phyloP scores from a whole-genome alignment of 805 yeast genomes.

The Teunomyces pallodes region DNA sequence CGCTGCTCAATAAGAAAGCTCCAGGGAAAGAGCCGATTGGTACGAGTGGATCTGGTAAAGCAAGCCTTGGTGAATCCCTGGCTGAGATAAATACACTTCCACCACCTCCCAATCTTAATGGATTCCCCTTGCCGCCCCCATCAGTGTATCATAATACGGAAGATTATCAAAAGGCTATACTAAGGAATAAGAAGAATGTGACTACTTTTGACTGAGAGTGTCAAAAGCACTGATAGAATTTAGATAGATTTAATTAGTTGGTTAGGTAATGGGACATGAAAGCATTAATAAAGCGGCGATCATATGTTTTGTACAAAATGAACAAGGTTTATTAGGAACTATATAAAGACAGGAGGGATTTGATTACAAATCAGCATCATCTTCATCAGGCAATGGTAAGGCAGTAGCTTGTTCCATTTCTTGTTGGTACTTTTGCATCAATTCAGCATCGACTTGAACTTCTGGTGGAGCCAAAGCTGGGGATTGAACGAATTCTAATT shows the following conservation, averaged over 20 bases:
- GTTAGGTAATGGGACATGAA: too few species aligned
- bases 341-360: neutral
- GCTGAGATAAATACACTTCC: constrained; percentile 13
- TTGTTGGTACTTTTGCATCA: constrained; percentile 98
- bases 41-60: neutral
- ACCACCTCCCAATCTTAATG: constrained; percentile 32
- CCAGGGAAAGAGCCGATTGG: constrained; percentile 17
- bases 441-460: constrained; percentile 92
- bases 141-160: constrained; percentile 19
- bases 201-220: neutral
- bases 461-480: constrained; percentile 99
- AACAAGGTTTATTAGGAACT: constrained; percentile 3
- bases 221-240: too few species aligned
- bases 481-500: constrained; percentile 96
- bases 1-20: constrained; percentile 31
- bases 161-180: constrained; percentile 22
- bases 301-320: neutral
- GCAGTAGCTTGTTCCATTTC: constrained; percentile 99
- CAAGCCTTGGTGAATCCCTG: neutral
- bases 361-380: constrained; percentile 93
- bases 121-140: constrained; percentile 39
- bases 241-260: neutral
- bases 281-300: neutral
- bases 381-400: constrained; percentile 99
- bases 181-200: neutral